Base-by-base conservation (phyloP, 1,284 basidiomycete genomes). In the Xerocomus minutiporus region DNA sequence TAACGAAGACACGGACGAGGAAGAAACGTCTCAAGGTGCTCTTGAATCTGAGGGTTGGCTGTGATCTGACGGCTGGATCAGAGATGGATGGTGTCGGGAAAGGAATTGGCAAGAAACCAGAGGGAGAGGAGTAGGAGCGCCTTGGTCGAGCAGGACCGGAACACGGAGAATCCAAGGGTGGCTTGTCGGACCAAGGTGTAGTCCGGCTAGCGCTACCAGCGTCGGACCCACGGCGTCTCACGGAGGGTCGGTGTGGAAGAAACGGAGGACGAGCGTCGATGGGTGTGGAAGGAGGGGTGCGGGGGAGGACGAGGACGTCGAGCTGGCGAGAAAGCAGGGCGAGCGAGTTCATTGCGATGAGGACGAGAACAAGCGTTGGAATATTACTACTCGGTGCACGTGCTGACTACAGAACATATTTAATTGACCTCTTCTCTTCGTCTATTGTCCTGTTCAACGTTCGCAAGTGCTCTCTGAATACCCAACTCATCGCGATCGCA, bases 291-390 rank as follows among this genome's bases (percentile, higher is more conserved):
- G 80, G 78, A 36, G 79, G 77, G 12, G 80, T 72, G 66, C 70
- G 57, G 29, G 73, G 54, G 6, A 78, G 70, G 46, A 80, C 78
- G 54, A 84, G 71, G 51, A 77, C 79, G 70, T 87, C 84, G 71
- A 84, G 80, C 62, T 85, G 82, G 60, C 82, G 81, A 57, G 86
- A 84, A 49, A 88, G 73, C 69, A 84, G 82, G 9, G 76, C 73
- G 60, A 88, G 79, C 59, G 83, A 83, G 71, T 88, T 87, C 85
- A 88, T 88, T 13, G 46, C 17, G 39, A 20, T 4, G 48, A 15
- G 31, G 31, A 13, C 31, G 12, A 32, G 31, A 13, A 32, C 11
- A 36, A 11, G 26, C 8, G 15, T 44, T 26, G 41, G n/a, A 20
- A 20, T 20, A 25, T 48, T 32, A 40, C 5, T 23, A 28, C 31